These are phyloP conservation scores for Posidonia oceanica DNA, from an alignment of 116 monocot genomes.

Conservation along the genomic window DNA sequence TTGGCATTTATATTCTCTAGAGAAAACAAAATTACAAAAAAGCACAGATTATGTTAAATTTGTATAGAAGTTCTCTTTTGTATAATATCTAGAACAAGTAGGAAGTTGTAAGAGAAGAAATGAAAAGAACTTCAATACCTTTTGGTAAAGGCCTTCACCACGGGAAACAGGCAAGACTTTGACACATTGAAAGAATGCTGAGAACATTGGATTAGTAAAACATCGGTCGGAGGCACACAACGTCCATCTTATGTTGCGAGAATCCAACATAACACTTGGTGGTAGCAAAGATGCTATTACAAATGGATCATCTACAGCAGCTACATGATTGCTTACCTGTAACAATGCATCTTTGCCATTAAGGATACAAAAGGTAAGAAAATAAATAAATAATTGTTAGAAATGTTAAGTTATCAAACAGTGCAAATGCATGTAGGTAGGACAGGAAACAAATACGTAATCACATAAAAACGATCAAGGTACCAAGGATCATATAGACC, in stretches of 20 bases:
- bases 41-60: background rate
- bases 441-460: too few relatives aligned
- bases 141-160: slow-evolving; percentile 87
- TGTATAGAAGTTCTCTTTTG: background rate
- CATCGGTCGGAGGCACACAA: slow-evolving; percentile 87
- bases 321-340: slow-evolving; percentile 94
- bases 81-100: background rate
- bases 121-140: slow-evolving; percentile 28
- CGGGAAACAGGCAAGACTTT: slow-evolving; percentile 93
- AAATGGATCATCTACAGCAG: slow-evolving; percentile 84
- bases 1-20: too few relatives aligned
- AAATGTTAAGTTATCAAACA: background rate
- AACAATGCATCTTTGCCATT: background rate
- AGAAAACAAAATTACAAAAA: background rate
- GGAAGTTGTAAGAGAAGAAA: background rate
- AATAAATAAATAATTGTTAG: background rate
- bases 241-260: slow-evolving; percentile 84
- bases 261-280: slow-evolving; percentile 65
- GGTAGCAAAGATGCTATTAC: slow-evolving; percentile 81
- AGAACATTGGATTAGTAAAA: slow-evolving; percentile 58
- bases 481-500: too few relatives aligned
- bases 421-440: too few relatives aligned
- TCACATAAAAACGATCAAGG: too few relatives aligned
- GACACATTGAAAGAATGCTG: slow-evolving; percentile 70
- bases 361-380: background rate